Conservation (phyloP, 768 basidiomycete genomes). For the Naematelia encephala region DNA sequence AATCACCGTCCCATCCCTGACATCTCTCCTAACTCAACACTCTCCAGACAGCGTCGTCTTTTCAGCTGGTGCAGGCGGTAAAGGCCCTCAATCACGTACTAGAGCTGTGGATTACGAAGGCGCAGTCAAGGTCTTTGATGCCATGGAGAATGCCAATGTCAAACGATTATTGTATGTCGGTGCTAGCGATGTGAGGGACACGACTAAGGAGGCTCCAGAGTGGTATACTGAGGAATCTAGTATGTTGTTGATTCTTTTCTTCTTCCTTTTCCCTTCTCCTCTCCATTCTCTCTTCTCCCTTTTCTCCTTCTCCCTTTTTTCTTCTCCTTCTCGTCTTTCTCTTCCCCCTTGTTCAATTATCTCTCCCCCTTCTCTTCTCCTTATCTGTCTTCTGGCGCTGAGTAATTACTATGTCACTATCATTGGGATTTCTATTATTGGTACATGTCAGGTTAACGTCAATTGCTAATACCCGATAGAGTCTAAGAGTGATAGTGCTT, state of each 20-base stretch:
- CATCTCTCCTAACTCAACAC: slow-evolving; percentile 52
- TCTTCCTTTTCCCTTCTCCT: not conserved
- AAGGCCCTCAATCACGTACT: slow-evolving; percentile 56
- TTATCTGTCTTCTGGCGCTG: not conserved
- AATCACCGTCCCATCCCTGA: slow-evolving; percentile 55
- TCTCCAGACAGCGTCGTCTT: slow-evolving; percentile 52
- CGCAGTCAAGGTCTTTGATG: slow-evolving; percentile 68
- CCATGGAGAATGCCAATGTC: slow-evolving; percentile 58
- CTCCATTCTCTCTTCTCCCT: no score
- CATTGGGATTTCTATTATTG: no score
- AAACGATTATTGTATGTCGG: slow-evolving; percentile 63
- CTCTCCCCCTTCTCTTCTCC: not conserved
- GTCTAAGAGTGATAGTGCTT: slow-evolving; percentile 49
- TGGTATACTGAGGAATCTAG: slow-evolving; percentile 37
- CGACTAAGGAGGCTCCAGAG: slow-evolving; percentile 32
- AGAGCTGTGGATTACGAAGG: slow-evolving; percentile 62
- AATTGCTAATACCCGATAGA: no score
- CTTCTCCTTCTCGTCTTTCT: no score
- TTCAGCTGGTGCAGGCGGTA: slow-evolving; percentile 59
- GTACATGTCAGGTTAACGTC: no score
- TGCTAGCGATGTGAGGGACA: slow-evolving; percentile 60
- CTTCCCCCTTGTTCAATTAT: not conserved
- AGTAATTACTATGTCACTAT: not conserved
- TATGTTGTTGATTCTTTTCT: slow-evolving; percentile 15
- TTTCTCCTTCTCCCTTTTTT: not conserved